Percentiles rank a stretch among this genome's conserved stretches.
These are phyloP conservation scores for Henningerozyma blattae DNA, from an alignment of 805 yeast species.

Conservation along the genomic window DNA sequence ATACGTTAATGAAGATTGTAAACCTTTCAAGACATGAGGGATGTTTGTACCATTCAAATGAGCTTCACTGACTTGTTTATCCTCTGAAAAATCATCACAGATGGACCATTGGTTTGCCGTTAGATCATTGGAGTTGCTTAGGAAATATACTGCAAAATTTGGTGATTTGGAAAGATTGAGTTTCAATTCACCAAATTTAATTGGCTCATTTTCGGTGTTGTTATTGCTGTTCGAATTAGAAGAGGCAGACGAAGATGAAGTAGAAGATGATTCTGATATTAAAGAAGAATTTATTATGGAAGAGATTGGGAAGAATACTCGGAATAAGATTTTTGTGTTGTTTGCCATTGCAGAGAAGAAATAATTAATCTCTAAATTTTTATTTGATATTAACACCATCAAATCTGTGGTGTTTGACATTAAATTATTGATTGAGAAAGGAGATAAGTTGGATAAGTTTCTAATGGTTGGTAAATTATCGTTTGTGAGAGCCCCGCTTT, in stretches of 20 bases:
- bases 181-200: slow-evolving; percentile 35
- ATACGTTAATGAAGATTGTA: slow-evolving; percentile 36
- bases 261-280: slow-evolving; percentile 31
- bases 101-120: slow-evolving; percentile 33
- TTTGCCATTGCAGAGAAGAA: slow-evolving; percentile 67
- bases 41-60: slow-evolving; percentile 46
- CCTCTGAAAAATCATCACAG: slow-evolving; percentile 77
- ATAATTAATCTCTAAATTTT: slow-evolving; percentile 62
- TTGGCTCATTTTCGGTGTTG: not conserved
- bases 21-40: slow-evolving; percentile 61
- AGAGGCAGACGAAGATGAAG: not conserved
- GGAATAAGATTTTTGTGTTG: slow-evolving; percentile 52
- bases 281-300: slow-evolving; percentile 50
- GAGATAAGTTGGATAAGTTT: slow-evolving; percentile 50
- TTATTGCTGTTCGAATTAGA: no score
- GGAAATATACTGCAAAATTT: slow-evolving; percentile 66
- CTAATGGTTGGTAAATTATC: slow-evolving; percentile 29
- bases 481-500: slow-evolving; percentile 41
- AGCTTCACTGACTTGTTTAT: slow-evolving; percentile 67
- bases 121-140: slow-evolving; percentile 34
- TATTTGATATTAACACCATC: slow-evolving; percentile 56
- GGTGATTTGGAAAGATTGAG: slow-evolving; percentile 49
- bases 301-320: slow-evolving; percentile 59
- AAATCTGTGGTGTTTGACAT: slow-evolving; percentile 60
- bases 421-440: slow-evolving; percentile 46